A percentile compares a stretch with the other conserved stretches of the same genome.
These are phyloP conservation scores for Debaryomyces prosopidis DNA, from an alignment of 805 yeast species.

Conservation along the genomic window DNA sequence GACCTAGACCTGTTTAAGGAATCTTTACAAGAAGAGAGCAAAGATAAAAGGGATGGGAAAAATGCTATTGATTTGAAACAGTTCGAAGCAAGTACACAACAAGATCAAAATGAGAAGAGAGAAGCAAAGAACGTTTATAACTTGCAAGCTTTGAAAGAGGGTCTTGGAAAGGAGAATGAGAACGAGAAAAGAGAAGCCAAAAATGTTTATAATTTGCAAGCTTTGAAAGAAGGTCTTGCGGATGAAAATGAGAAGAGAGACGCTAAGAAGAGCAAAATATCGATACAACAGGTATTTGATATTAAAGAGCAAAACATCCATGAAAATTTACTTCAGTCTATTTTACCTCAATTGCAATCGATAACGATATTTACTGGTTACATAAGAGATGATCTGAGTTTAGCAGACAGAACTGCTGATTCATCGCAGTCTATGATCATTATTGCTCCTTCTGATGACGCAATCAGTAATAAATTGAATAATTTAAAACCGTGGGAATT, in stretches of 20 bases:
- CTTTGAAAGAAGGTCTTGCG: neutral
- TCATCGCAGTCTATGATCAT: constrained; percentile 48
- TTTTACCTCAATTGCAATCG: constrained; percentile 34
- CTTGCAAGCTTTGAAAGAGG: constrained; percentile 1
- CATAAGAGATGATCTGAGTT: constrained; percentile 59
- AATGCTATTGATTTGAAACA: constrained; percentile 15
- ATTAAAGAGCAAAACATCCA: constrained; percentile 14
- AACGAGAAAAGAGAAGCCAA: constrained; percentile 16
- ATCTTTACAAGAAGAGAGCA: constrained; percentile 3
- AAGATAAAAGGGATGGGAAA: constrained; percentile 9
- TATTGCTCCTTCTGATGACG: constrained; percentile 71
- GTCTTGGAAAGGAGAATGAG: neutral
- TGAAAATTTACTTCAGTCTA: constrained; percentile 29
- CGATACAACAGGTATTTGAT: constrained; percentile 6
- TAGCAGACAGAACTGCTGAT: constrained; percentile 50
- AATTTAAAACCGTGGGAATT: constrained; percentile 82
- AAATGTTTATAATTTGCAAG: constrained; percentile 11
- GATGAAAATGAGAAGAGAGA: constrained; percentile 8
- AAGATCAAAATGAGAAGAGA: constrained; percentile 8
- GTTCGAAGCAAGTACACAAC: constrained; percentile 7
- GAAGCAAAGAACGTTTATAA: constrained; percentile 17
- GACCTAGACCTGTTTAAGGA: constrained; percentile 11
- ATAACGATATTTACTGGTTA: constrained; percentile 69
- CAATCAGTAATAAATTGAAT: constrained; percentile 42
- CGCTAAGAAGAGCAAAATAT: constrained; percentile 1